Conservation (phyloP, 1,139 yeast genomes). For the Meyerozyma athensensis region DNA sequence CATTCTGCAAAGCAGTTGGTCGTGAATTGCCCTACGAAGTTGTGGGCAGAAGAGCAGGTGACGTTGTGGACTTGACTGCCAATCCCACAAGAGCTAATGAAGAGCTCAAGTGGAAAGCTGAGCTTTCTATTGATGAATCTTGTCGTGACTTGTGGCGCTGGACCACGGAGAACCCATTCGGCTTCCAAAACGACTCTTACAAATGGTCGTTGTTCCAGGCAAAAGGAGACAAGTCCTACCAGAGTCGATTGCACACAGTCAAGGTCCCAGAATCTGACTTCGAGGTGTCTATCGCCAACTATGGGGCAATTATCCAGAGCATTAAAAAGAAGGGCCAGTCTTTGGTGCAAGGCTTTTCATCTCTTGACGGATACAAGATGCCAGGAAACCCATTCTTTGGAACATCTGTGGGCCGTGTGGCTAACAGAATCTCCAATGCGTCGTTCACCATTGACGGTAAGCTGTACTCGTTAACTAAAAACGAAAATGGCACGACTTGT, state of each 20-base stretch:
- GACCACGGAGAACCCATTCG: slow-evolving; percentile 67
- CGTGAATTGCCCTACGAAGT: slow-evolving; percentile 61
- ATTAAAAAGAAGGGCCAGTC: slow-evolving; percentile 30
- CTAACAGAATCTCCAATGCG: slow-evolving; percentile 55
- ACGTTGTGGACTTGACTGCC: slow-evolving; percentile 72
- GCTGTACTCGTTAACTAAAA: slow-evolving; percentile 35
- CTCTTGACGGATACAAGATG: slow-evolving; percentile 31
- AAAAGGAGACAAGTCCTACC: slow-evolving; percentile 14
- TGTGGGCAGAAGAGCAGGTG: slow-evolving; percentile 69
- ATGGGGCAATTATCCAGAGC: slow-evolving; percentile 49
- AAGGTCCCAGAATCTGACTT: slow-evolving; percentile 28
- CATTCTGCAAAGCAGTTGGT: slow-evolving; percentile 69
- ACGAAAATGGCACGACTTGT: slow-evolving; percentile 37
- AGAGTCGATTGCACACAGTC: slow-evolving; percentile 41
- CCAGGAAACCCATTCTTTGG: slow-evolving; percentile 50
- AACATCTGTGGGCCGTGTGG: slow-evolving; percentile 60
- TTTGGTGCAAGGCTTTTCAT: slow-evolving; percentile 31
- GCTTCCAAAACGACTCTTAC: slow-evolving; percentile 44
- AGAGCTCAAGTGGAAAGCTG: slow-evolving; percentile 66
- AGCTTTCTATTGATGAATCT: slow-evolving; percentile 54
- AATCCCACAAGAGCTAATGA: slow-evolving; percentile 60
- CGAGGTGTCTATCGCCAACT: slow-evolving; percentile 42
- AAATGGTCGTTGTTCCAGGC: slow-evolving; percentile 29
- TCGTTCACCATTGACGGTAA: slow-evolving; percentile 37
- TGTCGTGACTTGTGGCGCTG: slow-evolving; percentile 76